Evolutionary conservation across 805 yeast species (phyloP), one percentile per base, ranked within the genome.

Genomic region (Yamadazyma endophytica): DNA sequence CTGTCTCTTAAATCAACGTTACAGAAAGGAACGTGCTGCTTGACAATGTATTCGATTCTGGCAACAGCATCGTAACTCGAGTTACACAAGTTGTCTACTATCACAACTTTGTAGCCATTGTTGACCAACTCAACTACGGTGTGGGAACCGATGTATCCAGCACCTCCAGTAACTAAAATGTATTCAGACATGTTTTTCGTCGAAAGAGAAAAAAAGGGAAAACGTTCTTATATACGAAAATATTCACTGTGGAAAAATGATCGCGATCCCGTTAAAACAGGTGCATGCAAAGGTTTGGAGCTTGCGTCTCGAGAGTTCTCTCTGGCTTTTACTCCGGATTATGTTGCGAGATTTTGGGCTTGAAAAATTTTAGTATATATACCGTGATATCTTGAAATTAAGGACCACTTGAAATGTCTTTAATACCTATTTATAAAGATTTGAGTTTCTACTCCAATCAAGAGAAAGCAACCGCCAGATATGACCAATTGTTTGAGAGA

Each of bases 121-220:
- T 72, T 68, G 29, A 79, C 52, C 32, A 80, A 66, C 45, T 76
- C 82, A 28, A 77, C 75, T 12, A 73, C 84, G 1, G 90, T 80
- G 52, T 84, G 92, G 7, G 90, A 80, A 16, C 92, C 94, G 48
- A 85, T 82, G 58, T 84, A 84, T 13, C 95, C 92, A 17, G 90
- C 85, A 28, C 94, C 94, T 26, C 94, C 94, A 14, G 92, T 82
- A 17, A 84, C 89, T 32, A 82, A 63, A 26, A 80, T 75, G 19
- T 38, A 36, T 29, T 24, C 29, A 5, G 33, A 21, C 44, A 40
- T 40, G 6, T 18, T 12, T 13, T 24, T 12, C 9, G 5, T n/a
- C n/a, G n/a, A n/a, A n/a, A n/a, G n/a, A n/a, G 21, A 19, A 8
- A 8, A 19, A 9, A 8, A 8, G 8, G 21, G 9, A 8, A 19